These are phyloP conservation scores for Pythium plurisporium DNA, from an alignment of 352 stramenopile genomes.

Conservation along the genomic window DNA sequence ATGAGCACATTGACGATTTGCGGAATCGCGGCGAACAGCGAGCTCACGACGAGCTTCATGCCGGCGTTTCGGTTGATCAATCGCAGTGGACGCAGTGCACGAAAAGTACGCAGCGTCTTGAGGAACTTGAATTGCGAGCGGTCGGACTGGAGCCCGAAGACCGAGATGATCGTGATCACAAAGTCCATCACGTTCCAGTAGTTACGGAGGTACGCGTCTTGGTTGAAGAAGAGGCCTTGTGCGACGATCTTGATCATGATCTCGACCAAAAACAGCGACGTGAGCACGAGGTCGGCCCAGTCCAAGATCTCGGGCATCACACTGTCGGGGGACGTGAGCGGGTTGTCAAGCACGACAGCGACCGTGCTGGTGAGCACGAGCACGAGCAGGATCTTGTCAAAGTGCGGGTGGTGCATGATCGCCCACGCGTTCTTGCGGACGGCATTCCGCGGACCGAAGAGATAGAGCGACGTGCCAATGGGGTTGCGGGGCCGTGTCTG, in stretches of 20 bases:
- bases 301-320: constrained; percentile 23
- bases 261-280: constrained; percentile 67
- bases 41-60: constrained; percentile 86
- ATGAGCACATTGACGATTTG: constrained; percentile 82
- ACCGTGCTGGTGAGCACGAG: constrained; percentile 65
- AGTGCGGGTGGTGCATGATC: constrained; percentile 45
- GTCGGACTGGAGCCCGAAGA: constrained; percentile 23
- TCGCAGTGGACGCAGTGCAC: constrained; percentile 66
- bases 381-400: constrained; percentile 63
- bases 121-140: constrained; percentile 32
- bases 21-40: constrained; percentile 70
- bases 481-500: constrained; percentile 10
- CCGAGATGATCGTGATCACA: constrained; percentile 56
- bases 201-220: constrained; percentile 62
- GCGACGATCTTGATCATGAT: constrained; percentile 78
- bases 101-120: constrained; percentile 52
- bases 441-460: constrained; percentile 31
- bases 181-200: constrained; percentile 87
- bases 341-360: constrained; percentile 70
- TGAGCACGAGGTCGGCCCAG: constrained; percentile 53
- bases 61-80: constrained; percentile 72
- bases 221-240: constrained; percentile 48
- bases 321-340: constrained; percentile 44
- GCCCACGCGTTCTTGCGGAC: constrained; percentile 34
- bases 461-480: constrained; percentile 26